Conservation (phyloP, 2,329 filamentous ascomycete genomes). For the Aspergillus costaricaensis region DNA sequence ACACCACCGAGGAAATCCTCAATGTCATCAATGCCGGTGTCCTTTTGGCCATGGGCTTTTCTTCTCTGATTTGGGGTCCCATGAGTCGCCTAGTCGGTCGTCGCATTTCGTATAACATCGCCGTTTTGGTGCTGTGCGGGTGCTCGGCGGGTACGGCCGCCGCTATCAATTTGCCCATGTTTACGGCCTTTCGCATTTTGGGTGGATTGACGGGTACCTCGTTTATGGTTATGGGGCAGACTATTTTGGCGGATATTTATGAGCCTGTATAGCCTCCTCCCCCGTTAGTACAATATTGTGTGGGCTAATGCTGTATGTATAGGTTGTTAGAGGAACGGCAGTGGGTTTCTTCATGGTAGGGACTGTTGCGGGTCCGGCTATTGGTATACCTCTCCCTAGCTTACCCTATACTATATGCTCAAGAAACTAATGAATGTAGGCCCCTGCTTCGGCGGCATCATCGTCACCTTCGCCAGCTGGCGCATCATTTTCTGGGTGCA, state of each 20-base stretch:
- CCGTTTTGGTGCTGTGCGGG: conserved; percentile 35
- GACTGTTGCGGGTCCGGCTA: conserved; percentile 45
- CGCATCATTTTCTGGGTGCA: conserved; percentile 78
- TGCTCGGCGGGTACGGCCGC: conserved; percentile 37
- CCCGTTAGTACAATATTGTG: not conserved
- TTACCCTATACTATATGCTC: no score
- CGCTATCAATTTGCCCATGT: conserved; percentile 35
- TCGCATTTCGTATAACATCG: conserved; percentile 35
- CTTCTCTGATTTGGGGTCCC: conserved; percentile 40
- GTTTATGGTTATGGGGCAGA: conserved; percentile 45
- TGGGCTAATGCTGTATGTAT: not conserved
- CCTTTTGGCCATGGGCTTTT: conserved; percentile 42
- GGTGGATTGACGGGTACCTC: conserved; percentile 41
- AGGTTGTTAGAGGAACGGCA: conserved; percentile 46
- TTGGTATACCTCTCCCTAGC: conserved; percentile 31
- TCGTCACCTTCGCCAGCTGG: conserved; percentile 75
- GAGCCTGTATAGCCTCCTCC: conserved; percentile 31
- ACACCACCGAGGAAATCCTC: conserved; percentile 37
- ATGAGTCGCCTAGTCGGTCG: conserved; percentile 34
- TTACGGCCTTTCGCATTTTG: conserved; percentile 39
- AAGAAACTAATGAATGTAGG: conserved; percentile 19
- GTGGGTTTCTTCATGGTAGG: conserved; percentile 49
- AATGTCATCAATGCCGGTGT: conserved; percentile 43
- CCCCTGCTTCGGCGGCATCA: conserved; percentile 70
- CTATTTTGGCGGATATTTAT: conserved; percentile 43